phyloP scores from a whole-genome alignment of 257 asterid genomes.

The Osmanthus fragrans region DNA sequence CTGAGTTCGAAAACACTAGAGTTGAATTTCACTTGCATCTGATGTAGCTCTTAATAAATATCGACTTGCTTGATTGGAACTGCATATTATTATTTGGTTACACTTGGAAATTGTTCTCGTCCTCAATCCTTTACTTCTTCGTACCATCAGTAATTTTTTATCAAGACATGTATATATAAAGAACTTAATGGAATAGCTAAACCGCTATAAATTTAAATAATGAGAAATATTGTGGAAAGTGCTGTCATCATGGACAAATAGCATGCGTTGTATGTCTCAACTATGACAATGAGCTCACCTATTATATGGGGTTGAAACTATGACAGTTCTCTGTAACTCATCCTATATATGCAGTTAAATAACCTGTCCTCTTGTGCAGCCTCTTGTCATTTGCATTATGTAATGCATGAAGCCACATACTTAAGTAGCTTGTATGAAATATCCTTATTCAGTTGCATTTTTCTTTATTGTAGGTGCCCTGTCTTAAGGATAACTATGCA shows the following conservation, averaged over 20 bases:
- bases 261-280: neutral
- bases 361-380: neutral
- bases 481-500: slow-evolving; percentile 54
- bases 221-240: neutral
- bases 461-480: slow-evolving; percentile 36
- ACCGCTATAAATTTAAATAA: neutral
- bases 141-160: neutral
- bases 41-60: neutral
- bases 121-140: neutral
- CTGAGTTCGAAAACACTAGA: neutral
- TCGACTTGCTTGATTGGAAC: neutral
- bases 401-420: neutral
- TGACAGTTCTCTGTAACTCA: neutral
- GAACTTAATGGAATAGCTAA: neutral
- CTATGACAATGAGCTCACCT: neutral
- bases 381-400: neutral
- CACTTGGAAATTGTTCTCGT: neutral
- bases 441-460: neutral
- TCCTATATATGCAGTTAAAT: neutral
- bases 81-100: neutral
- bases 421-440: slow-evolving; percentile 5
- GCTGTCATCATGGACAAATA: neutral
- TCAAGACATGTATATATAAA: neutral
- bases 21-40: neutral
- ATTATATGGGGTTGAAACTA: neutral